These are phyloP conservation scores for Eucalyptus cladocalyx DNA, from an alignment of 345 rosid genomes.

Conservation along the genomic window DNA sequence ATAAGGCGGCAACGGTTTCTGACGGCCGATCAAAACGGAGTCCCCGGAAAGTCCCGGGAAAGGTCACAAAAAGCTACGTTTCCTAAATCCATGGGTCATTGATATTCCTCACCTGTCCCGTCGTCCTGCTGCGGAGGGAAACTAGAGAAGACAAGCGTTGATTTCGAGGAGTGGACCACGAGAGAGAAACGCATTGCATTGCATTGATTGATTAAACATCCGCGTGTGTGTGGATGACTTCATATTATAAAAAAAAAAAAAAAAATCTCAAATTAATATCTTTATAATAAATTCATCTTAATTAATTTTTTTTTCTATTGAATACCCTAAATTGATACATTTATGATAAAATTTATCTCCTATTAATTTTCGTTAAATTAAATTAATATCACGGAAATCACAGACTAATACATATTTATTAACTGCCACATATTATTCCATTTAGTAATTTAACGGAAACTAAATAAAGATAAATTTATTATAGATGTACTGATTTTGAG, in stretches of 20 bases:
- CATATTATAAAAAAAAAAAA: rapidly evolving
- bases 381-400: too few relatives aligned
- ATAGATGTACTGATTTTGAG: rapidly evolving
- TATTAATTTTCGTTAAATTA: too few relatives aligned
- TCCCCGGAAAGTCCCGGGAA: neutral
- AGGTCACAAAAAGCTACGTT: too few relatives aligned
- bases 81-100: neutral
- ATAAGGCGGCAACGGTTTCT: neutral
- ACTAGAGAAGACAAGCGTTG: neutral
- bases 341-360: rapidly evolving
- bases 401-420: rapidly evolving
- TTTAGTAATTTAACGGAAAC: too few relatives aligned
- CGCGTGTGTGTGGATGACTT: too few relatives aligned
- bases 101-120: neutral
- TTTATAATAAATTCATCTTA: too few relatives aligned
- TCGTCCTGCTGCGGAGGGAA: neutral
- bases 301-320: rapidly evolving
- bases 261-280: too few relatives aligned
- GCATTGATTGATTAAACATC: too few relatives aligned
- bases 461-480: too few relatives aligned
- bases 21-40: neutral
- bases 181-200: neutral
- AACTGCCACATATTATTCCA: rapidly evolving
- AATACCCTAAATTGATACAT: rapidly evolving
- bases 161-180: neutral